These are phyloP conservation scores for Leptographium galeiforme DNA, from an alignment of 2,329 filamentous ascomycete species.

Conservation along the genomic window DNA sequence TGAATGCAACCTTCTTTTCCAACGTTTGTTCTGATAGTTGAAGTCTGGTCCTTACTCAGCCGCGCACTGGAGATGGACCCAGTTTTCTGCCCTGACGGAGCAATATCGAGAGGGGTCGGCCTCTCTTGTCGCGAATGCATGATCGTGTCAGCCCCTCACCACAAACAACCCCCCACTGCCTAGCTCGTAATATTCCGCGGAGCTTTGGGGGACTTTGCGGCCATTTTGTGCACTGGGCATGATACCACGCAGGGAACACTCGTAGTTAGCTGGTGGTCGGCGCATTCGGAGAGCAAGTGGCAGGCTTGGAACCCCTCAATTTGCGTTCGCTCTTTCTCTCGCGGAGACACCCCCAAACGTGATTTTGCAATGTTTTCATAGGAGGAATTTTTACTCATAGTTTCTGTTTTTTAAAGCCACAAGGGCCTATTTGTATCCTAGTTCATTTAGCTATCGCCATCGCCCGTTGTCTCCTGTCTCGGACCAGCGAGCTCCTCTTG, in stretches of 20 bases:
- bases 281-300: neutral
- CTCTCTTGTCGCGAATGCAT: neutral
- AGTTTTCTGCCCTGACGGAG: neutral
- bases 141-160: neutral
- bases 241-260: neutral
- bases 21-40: neutral
- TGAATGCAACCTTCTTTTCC: too few relatives aligned
- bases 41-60: neutral
- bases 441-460: too few relatives aligned
- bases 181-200: neutral
- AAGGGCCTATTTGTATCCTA: too few relatives aligned
- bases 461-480: too few relatives aligned
- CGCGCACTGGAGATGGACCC: neutral
- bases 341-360: neutral
- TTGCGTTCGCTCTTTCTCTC: neutral
- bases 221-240: neutral
- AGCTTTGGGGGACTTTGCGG: neutral
- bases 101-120: neutral
- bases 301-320: neutral
- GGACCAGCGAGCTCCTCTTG: too few relatives aligned
- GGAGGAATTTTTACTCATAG: too few relatives aligned
- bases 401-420: too few relatives aligned
- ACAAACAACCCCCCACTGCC: neutral
- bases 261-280: neutral
- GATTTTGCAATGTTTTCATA: too few relatives aligned